Evolutionary conservation across 768 basidiomycete species (phyloP), one percentile per base, ranked within the genome.

Genomic region (Pulveroboletus sp.): DNA sequence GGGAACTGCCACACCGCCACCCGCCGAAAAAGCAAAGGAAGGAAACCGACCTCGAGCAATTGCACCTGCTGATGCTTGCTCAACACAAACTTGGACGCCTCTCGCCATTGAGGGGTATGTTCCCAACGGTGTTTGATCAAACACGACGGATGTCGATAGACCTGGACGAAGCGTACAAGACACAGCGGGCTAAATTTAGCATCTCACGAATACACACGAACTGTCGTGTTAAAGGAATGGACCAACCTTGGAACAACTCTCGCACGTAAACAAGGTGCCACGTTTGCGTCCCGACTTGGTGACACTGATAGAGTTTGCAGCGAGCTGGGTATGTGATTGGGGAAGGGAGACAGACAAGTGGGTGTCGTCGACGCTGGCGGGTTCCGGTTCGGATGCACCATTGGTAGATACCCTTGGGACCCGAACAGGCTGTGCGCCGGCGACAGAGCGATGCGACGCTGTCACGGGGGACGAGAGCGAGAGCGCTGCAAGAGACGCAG

Each of bases 51-150:
- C 78, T 98, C 95, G 39, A 99, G 85, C 45, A 97, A 72, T 60
- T 97, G 95, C 0, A 99, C 95, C 59, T 98, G 94, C 62, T 97
- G 93, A 66, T 97, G 94, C 71, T 97, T 98, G 69, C 86, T 90
- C 50, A 97, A 75, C 30, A 93, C 81, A 59, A 93, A 84, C 66
- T 93, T 91, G 57, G 86, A 80, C 2, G 93, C 88, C 65, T 93
- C 90, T 39, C 88, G 85, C 95, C 95, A 98, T 61, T 96, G 93
- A 17, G 90, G 89, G 31, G 89, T 91, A 64, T 95, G 92, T 63
- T 97, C 94, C 95, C 95, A 98, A 31, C 95, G 87, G 64, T 98
- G 95, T 69, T 97, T 97, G 69, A 94, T 89, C 42, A 98, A 75
- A 69, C 94, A 97, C 11, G 89, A 91, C 3, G 93, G 93, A 69